Conservation (phyloP, 2,329 filamentous ascomycete genomes). For the Colletotrichum sp. region DNA sequence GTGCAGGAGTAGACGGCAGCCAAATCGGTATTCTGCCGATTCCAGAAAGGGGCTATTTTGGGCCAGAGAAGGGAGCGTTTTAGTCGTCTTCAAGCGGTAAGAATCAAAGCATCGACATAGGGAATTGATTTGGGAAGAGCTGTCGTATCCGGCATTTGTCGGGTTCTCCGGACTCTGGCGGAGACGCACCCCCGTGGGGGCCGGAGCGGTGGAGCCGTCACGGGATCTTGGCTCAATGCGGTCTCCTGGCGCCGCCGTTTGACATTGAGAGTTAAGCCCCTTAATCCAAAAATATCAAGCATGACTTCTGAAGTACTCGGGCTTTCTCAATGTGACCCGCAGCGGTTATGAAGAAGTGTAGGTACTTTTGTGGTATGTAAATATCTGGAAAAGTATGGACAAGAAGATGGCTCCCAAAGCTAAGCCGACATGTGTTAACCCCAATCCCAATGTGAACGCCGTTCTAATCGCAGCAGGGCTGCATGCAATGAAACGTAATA, state of each 20-base stretch:
- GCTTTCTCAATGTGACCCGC: background rate
- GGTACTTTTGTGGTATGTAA: background rate
- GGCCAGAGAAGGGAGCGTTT: slow-evolving; percentile 28
- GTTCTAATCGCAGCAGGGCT: background rate
- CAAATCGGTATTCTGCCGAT: slow-evolving; percentile 25
- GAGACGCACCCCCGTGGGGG: background rate
- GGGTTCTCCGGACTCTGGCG: background rate
- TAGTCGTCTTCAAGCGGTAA: background rate
- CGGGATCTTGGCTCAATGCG: background rate
- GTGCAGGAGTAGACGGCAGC: slow-evolving; percentile 25
- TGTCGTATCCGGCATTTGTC: background rate
- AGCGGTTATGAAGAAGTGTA: background rate
- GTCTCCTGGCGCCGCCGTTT: background rate
- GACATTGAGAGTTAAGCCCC: background rate
- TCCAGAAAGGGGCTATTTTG: slow-evolving; percentile 30
- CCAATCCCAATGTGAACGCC: background rate
- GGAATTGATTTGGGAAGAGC: accelerated
- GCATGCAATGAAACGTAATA: background rate
- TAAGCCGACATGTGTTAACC: background rate
- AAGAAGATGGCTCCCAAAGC: background rate
- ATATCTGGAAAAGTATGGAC: background rate
- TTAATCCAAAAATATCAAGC: background rate
- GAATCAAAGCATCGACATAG: background rate
- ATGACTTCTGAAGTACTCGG: accelerated
- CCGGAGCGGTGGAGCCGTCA: background rate